Percentiles rank a stretch among this genome's conserved stretches.
Conservation (phyloP, 306 rosid genomes). For the Quercus gilva region DNA sequence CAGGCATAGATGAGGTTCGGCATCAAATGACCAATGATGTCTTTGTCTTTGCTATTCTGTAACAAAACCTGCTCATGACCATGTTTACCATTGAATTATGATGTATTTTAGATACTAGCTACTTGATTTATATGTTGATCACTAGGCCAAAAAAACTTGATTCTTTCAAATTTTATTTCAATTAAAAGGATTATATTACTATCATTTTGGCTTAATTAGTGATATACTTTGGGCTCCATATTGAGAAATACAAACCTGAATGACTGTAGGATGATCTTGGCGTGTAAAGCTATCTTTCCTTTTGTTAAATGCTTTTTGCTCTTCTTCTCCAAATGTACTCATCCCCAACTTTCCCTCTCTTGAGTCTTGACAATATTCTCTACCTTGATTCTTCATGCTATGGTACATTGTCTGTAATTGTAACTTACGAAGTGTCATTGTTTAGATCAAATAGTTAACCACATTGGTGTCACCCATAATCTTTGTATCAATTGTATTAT, state of each 20-base stretch:
- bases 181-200: too few species aligned
- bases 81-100: too few species aligned
- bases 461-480: too few species aligned
- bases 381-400: slow-evolving; percentile 32
- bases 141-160: too few species aligned
- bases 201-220: too few species aligned
- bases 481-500: too few species aligned
- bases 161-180: too few species aligned
- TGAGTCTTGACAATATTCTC: slow-evolving; percentile 31
- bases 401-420: slow-evolving; percentile 41
- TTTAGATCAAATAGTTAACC: not conserved
- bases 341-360: slow-evolving; percentile 33
- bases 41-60: slow-evolving; percentile 28
- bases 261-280: slow-evolving; percentile 37
- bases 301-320: slow-evolving; percentile 18
- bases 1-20: slow-evolving; percentile 51
- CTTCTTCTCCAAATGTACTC: slow-evolving; percentile 27
- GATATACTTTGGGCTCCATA: not conserved
- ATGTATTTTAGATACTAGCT: too few species aligned
- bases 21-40: slow-evolving; percentile 15
- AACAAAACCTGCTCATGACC: slow-evolving; percentile 26
- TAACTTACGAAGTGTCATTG: not conserved
- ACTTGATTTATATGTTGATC: too few species aligned
- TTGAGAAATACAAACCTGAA: slow-evolving; percentile 28
- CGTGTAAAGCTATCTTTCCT: slow-evolving; percentile 33